Base-by-base conservation (phyloP, 176 grass and related monocot genomes). In the Zoysia pacifica region DNA sequence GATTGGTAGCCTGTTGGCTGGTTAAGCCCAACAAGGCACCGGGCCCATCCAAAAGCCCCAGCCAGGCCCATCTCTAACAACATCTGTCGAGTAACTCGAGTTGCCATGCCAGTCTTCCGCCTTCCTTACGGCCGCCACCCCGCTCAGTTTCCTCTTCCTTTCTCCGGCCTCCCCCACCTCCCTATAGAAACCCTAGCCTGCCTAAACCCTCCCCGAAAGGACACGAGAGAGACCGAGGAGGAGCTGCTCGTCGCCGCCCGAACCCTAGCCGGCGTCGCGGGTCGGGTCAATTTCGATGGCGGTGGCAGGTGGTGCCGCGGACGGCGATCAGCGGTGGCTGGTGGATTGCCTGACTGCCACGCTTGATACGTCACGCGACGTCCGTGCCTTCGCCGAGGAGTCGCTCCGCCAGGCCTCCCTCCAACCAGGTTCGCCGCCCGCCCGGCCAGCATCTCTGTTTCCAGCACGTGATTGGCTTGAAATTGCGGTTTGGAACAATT, bases 241-340 rank as follows among this genome's bases (percentile, higher is more conserved):
- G 77, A 45, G 64, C 49, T 42, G 76, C 48, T 54, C 38, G 48
- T 12, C 53, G 53, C 39, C 42, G 38, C 28, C 76, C 51, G 41
- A 72, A 52, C 16, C 68, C 66, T 81, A 69, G 81, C 46, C 11
- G 61, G 35, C 79, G 82, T 81, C 62, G 47, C 53, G 63, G 3
- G 18, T 3, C 45, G 63, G 70, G 79, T 85, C 37, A 8, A 7
- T 20, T 69, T 52, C 20, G 47, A 64, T 80, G 69, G 65, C 76
- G 47, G 59, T 64, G 67, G 88, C 87, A 52, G 73, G 69, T 67
- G 75, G 75, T 11, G 93, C 65, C 39, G 66, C 82, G 69, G 92
- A 97, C 71, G 85, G 80, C 8, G 95, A 97, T 83, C 95, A 94
- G 92, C 84, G 89, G 48, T 97, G 95, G 90, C 79, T 97, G 40